Base-by-base conservation (phyloP, 1,284 basidiomycete species). In the Apiotrichum brassicae region DNA sequence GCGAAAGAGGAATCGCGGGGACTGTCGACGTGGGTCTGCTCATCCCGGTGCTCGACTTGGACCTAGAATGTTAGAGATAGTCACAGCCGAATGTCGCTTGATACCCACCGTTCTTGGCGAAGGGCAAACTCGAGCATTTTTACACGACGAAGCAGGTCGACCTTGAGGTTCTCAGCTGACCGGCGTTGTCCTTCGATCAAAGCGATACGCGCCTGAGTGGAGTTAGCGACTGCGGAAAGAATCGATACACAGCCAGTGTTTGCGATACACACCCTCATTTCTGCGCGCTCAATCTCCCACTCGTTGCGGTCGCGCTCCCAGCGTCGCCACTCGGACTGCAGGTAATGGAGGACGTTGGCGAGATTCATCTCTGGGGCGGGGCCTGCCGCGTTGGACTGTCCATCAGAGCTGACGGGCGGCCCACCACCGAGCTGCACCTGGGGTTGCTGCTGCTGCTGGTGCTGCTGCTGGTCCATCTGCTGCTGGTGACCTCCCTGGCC, bases 251-350 rank as follows among this genome's bases (percentile, higher is more conserved):
- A 14, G 14, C n/a, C 8, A 9, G 4, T 33, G 28, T 33, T 18
- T 24, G 18, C 4, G 13, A 34, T 11, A 82, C 86, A 64, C 62
- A 91, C 93, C 78, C 93, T 81, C 91, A 98, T 95, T 75, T 98
- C 94, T 30, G 95, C 94, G 61, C 94, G 79, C 76, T 98, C 94
- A 65, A 99, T 99, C 78, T 97, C 94, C 94, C 93, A 98, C 75
- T 97, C 93, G 72, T 99, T 98, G 64, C 94, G 82, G 76, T 98
- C 93, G 70, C 90, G 85, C 72, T 97, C 93, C 69, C 91, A 93
- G 54, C 90, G 80, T 56, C 95, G 80, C 90, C 93, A 97, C 79
- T 98, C 95, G 46, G 88, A 90, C 76, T 99, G 95, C 42, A 98
- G 80, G 73, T 92, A 97, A 76, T 98, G 94, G 53, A 99, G 79